These are phyloP conservation scores for Mortierella sp. DNA, from an alignment of 371 early-diverging fungal genomes.

Conservation along the genomic window DNA sequence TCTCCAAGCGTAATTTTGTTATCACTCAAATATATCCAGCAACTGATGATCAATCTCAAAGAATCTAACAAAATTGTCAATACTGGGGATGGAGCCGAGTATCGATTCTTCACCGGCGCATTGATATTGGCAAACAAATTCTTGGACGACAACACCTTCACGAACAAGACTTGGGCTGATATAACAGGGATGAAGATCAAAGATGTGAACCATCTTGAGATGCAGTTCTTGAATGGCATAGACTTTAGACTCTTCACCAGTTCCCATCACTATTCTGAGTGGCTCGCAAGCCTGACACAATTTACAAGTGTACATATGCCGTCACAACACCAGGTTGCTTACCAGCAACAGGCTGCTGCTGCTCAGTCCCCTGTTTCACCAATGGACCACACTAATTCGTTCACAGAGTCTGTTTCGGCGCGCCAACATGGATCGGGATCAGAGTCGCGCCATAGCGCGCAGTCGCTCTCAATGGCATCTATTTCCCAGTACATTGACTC, in stretches of 20 bases:
- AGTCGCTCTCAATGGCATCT: slow-evolving; percentile 36
- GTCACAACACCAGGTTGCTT: slow-evolving; percentile 32
- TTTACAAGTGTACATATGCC: slow-evolving; percentile 49
- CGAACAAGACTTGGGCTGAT: slow-evolving; percentile 75
- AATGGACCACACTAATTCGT: slow-evolving; percentile 12
- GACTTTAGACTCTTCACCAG: slow-evolving; percentile 60
- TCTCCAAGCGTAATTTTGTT: slow-evolving; percentile 70
- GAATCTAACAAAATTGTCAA: slow-evolving; percentile 58
- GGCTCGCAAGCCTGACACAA: slow-evolving; percentile 47
- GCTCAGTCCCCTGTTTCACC: slow-evolving; percentile 49
- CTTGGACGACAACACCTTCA: slow-evolving; percentile 73
- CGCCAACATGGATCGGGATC: slow-evolving; percentile 7
- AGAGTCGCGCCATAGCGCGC: slow-evolving; percentile 5
- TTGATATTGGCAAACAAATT: slow-evolving; percentile 69
- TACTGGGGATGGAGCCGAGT: slow-evolving; percentile 80
- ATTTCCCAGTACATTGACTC: slow-evolving; percentile 39
- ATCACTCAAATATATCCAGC: slow-evolving; percentile 73
- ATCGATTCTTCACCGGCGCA: slow-evolving; percentile 76
- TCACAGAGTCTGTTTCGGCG: slow-evolving; percentile 3
- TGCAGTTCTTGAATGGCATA: slow-evolving; percentile 71
- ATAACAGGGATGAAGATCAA: slow-evolving; percentile 75
- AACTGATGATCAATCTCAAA: slow-evolving; percentile 62
- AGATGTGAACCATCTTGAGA: slow-evolving; percentile 73
- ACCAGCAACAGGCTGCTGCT: slow-evolving; percentile 38
- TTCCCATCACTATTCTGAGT: slow-evolving; percentile 59